Evolutionary conservation across 2,329 filamentous ascomycete species (phyloP), one percentile per base, ranked within the genome.

Genomic region (Trichophyton benhamiae): DNA sequence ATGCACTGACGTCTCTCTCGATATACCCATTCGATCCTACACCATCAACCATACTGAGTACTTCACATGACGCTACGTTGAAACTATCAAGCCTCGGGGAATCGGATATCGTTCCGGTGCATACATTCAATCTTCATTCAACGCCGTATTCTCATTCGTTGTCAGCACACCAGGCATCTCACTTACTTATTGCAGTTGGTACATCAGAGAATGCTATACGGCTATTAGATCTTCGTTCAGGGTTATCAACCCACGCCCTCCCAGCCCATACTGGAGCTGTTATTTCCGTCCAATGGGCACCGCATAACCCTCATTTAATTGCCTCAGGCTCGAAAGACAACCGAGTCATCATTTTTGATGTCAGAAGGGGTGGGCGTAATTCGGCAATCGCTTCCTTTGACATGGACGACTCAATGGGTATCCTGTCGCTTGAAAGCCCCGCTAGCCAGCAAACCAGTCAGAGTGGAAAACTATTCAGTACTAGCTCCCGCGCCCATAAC

Each of bases 261-360:
- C 80, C 86, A 1, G 85, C 87, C 0, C 85, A 88, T 65, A 82
- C 74, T 42, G 85, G 84, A 0, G 83, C 86, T 3, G 81, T 90
- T 0, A 75, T 90, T 3, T 82, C 86, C 0, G 79, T 88, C 0
- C 81, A 85, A 3, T 97, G 94, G 94, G 92, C 89, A 61, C 91
- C 91, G 0, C 82, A 83, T 3, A 80, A 87, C 57, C 88, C 91
- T 55, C 83, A 96, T 69, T 78, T 95, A 3, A 81, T 97, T 2
- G 89, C 87, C 8, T 92, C 88, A 58, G 90, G 89, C 0, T 88
- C 89, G n/a, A 83, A 86, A 0, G 91, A 97, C 70, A 91, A 91
- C 20, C 87, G 84, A 8, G 84, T 91, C 1, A 83, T 91, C 22
- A 78, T 96, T 41, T 97, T 92, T 86, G 92, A 97, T 71, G 83